phyloP scores from a whole-genome alignment of 306 rosid species.

The Begonia fuchsioides region DNA sequence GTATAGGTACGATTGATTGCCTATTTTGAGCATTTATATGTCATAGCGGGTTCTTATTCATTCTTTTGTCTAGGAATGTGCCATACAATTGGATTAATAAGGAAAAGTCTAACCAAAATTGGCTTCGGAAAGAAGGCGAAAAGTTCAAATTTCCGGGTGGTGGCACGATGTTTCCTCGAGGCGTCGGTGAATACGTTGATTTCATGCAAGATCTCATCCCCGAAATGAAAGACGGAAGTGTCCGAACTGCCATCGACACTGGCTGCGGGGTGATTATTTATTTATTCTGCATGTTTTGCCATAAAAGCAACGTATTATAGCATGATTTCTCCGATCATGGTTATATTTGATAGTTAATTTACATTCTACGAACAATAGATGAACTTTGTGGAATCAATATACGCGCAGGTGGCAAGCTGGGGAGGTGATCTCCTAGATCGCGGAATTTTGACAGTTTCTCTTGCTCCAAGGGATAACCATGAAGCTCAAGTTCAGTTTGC shows the following conservation, averaged over 20 bases:
- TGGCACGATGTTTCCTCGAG: constrained; percentile 95
- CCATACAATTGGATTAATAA: constrained; percentile 97
- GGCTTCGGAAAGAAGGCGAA: constrained; percentile 94
- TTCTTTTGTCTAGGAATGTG: constrained; percentile 54
- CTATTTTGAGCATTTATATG: not conserved
- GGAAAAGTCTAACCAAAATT: constrained; percentile 86
- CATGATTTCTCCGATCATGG: too few species aligned
- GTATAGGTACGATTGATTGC: constrained; percentile 63
- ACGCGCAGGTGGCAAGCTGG: constrained; percentile 93
- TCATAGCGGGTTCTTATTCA: constrained; percentile 5
- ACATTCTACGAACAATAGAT: too few species aligned
- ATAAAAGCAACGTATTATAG: too few species aligned
- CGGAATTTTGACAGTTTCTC: constrained; percentile 74
- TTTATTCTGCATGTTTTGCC: too few species aligned
- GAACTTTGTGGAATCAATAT: not conserved
- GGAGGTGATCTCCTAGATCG: constrained; percentile 96
- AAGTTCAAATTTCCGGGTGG: constrained; percentile 97
- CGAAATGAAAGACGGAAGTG: constrained; percentile 82
- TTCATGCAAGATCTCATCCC: constrained; percentile 86
- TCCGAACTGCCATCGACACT: constrained; percentile 93
- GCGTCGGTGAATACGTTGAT: constrained; percentile 87
- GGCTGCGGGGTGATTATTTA: constrained; percentile 81
- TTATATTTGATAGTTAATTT: too few species aligned
- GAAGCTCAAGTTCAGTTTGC: constrained; percentile 99
- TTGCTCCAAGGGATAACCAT: constrained; percentile 99